phyloP scores from a whole-genome alignment of 2,329 filamentous ascomycete genomes.

The Lasiodiplodia gonubiensis region DNA sequence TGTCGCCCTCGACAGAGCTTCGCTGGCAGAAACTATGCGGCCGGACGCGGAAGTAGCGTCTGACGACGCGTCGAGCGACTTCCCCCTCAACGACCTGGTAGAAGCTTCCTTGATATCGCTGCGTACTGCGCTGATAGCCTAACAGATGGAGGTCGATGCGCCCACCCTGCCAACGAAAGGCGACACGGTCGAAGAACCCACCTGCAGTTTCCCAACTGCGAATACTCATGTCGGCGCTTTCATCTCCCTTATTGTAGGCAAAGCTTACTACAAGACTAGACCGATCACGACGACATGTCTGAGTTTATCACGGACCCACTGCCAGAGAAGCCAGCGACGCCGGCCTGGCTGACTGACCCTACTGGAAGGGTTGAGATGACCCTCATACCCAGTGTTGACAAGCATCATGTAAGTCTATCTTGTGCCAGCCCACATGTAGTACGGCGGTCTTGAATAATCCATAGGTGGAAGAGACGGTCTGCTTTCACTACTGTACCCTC shows the following conservation, averaged over 20 bases:
- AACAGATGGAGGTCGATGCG: not conserved
- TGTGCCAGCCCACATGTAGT: not conserved
- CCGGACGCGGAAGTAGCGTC: not conserved
- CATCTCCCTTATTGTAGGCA: not conserved
- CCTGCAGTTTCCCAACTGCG: not conserved
- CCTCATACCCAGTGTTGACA: not conserved
- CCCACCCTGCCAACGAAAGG: not conserved
- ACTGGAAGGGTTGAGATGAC: not conserved
- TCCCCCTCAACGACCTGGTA: not conserved
- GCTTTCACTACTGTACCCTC: not conserved
- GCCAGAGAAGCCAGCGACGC: not conserved
- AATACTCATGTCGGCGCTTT: not conserved
- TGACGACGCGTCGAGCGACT: not conserved
- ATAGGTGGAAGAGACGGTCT: not conserved
- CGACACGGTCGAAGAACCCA: not conserved
- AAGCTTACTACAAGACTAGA: not conserved
- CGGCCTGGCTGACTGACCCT: slow-evolving; percentile 8
- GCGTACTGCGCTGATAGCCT: not conserved
- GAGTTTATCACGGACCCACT: too few species aligned
- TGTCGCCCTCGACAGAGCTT: not conserved
- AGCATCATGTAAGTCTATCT: not conserved
- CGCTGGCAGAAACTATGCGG: not conserved
- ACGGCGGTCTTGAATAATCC: not conserved
- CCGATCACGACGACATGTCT: not conserved
- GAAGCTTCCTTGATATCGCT: not conserved